Base-by-base conservation (phyloP, 495 filamentous ascomycete genomes). In the Rusavskia elegans region DNA sequence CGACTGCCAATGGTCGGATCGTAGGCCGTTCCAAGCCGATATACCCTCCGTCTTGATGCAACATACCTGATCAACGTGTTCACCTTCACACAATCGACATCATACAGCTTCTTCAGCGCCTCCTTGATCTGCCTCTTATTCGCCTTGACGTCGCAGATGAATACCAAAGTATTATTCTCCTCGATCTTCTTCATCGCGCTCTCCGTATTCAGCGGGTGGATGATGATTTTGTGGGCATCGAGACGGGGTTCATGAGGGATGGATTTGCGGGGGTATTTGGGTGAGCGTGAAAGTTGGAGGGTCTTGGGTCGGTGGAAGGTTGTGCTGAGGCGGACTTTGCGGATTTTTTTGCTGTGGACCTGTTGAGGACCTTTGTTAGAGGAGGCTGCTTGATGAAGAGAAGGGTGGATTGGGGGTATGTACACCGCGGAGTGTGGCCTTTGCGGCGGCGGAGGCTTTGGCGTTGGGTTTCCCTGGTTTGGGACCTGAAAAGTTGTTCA, bases 131-230 rank as follows among this genome's bases (percentile, higher is more conserved):
- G 92, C 65, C 89, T 82, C 86, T 99, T 99, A 78, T 99, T 99
- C 64, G 87, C 80, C 85, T 96, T 95, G 68, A 88, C 80, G 60
- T 99, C 87, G 64, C 95, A 89, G 65, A 97, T 95, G 77, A 99
- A 97, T 61, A 97, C 93, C 21, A 97, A 78, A 61, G 92, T 95
- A 80, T 99, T 95, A 80, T 97, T 86, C 84, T 97, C 92, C 81
- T 97, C 93, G 59, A 97, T 94, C 84, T 95, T 96, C 87, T 99
- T 99, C 87, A 99, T 95, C 64, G 92, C 93, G 60, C 82, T 87
- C 82, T 98, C 92, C 50, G 92, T 96, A 79, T 99, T 99, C 56
- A 98, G 77, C 53, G 74, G 74, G 77, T 85, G 79, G 61, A 87
- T 75, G 66, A 93, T 82, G 65, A 90, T 73, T 77, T 92, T 90